These are phyloP conservation scores for Tetrahymena thermophila DNA, from an alignment of 73 alveolate species.

Conservation along the genomic window DNA sequence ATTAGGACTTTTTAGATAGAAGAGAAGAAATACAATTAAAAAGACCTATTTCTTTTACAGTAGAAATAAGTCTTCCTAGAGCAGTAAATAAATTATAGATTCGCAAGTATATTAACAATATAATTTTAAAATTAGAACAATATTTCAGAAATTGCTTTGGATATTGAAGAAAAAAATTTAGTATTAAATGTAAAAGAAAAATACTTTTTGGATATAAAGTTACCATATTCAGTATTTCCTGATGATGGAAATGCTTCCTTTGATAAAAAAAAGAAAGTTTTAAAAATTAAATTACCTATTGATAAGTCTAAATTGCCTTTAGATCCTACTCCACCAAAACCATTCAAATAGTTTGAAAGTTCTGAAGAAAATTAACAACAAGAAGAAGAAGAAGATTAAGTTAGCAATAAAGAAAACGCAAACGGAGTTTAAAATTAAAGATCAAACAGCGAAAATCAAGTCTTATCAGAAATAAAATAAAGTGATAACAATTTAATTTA, in stretches of 20 bases:
- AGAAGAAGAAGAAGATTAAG: background rate
- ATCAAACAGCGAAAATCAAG: background rate
- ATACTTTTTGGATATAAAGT: conserved; percentile 74
- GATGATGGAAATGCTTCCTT: conserved; percentile 83
- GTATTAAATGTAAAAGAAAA: conserved; percentile 80
- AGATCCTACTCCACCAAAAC: background rate
- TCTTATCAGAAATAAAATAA: background rate
- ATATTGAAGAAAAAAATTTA: conserved; percentile 67
- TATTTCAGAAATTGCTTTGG: conserved; percentile 75
- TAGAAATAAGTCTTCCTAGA: conserved; percentile 52
- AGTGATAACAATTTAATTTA: background rate
- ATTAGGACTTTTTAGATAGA: conserved; percentile 50
- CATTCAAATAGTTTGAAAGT: background rate
- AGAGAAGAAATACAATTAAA: conserved; percentile 53
- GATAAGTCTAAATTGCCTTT: background rate
- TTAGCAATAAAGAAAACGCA: background rate
- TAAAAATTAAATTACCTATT: conserved; percentile 63
- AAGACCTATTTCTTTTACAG: conserved; percentile 58
- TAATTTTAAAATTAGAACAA: conserved; percentile 37
- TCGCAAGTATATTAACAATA: conserved; percentile 49
- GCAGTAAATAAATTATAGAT: conserved; percentile 45
- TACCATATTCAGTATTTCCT: conserved; percentile 80
- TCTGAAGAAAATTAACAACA: background rate
- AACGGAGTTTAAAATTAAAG: background rate
- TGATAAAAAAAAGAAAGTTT: conserved; percentile 74